Percentiles rank a stretch among this genome's conserved stretches.
phyloP scores from a whole-genome alignment of 371 early-diverging fungal genomes.

The Rhizomucor pusillus region DNA sequence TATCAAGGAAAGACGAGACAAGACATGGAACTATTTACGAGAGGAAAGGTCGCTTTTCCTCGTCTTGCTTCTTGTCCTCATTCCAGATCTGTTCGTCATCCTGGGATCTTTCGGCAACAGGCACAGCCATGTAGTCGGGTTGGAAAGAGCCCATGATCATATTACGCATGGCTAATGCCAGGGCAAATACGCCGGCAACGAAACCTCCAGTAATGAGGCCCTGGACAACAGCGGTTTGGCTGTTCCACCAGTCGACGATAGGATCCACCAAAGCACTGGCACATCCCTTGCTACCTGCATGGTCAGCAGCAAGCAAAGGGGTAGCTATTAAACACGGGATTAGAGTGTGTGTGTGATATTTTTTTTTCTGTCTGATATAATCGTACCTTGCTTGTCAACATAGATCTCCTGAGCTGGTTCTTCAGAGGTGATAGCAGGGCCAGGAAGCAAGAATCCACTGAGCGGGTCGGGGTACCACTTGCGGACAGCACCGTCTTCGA shows the following conservation, averaged over 20 bases:
- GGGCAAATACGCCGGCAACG: constrained; percentile 23
- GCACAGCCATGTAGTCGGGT: constrained; percentile 16
- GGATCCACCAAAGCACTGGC: constrained; percentile 23
- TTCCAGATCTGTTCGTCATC: constrained; percentile 21
- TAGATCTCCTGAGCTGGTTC: not conserved
- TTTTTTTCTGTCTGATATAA: not conserved
- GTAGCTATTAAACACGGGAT: not conserved
- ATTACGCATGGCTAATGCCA: constrained; percentile 27
- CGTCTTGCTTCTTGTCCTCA: constrained; percentile 26
- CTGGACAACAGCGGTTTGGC: constrained; percentile 18
- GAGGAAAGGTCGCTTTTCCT: constrained; percentile 37
- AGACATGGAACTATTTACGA: constrained; percentile 6
- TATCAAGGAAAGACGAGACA: too few relatives aligned
- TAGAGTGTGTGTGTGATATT: too few relatives aligned
- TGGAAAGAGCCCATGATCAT: constrained; percentile 16
- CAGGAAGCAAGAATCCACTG: constrained; percentile 44
- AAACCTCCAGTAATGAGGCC: constrained; percentile 27
- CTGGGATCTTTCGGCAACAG: constrained; percentile 9
- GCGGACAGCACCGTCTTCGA: constrained; percentile 48
- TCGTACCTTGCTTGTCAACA: not conserved
- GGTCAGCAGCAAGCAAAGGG: constrained; percentile 6
- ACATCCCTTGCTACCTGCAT: constrained; percentile 7
- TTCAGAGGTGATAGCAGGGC: constrained; percentile 2
- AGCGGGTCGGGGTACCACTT: constrained; percentile 48
- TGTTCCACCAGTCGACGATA: constrained; percentile 37